phyloP scores from a whole-genome alignment of 192 early-diverging fungal species.

The Mortierella antarctica region DNA sequence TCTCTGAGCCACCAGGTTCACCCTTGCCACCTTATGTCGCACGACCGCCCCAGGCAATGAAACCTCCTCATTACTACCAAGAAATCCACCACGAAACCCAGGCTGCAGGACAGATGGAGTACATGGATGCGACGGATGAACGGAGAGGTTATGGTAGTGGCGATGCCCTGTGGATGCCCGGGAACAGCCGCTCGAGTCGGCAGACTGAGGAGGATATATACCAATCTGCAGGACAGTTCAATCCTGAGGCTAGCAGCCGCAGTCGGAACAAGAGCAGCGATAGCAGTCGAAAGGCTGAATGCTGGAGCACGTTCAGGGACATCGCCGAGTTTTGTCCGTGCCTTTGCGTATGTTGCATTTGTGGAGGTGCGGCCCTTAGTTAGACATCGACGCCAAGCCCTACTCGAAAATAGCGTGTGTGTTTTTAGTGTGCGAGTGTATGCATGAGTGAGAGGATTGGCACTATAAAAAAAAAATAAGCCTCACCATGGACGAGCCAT shows the following conservation, averaged over 20 bases:
- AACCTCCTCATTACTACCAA: slow-evolving; percentile 28
- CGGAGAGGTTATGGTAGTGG: background rate
- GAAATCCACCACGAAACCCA: slow-evolving; percentile 27
- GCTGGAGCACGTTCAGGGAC: slow-evolving; percentile 2
- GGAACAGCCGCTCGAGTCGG: background rate
- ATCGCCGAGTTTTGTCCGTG: slow-evolving; percentile 20
- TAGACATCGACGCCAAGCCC: background rate
- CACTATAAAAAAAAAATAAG: no score
- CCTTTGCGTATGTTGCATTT: slow-evolving; percentile 21
- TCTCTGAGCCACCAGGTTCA: slow-evolving; percentile 15
- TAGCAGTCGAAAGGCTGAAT: background rate
- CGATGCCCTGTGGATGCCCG: background rate
- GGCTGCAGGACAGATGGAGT: background rate
- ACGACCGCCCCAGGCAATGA: slow-evolving; percentile 7
- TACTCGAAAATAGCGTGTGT: no score
- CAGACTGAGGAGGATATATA: slow-evolving; percentile 10
- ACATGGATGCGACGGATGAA: slow-evolving; percentile 1
- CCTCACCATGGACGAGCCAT: no score
- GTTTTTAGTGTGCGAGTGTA: no score
- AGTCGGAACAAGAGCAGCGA: background rate
- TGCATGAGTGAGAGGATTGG: no score
- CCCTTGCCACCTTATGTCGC: slow-evolving; percentile 19
- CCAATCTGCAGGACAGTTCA: slow-evolving; percentile 26
- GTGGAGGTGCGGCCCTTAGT: background rate
- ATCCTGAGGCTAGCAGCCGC: slow-evolving; percentile 2